Conservation (phyloP, 179 eudicot species). For the Beta macrorhiza region DNA sequence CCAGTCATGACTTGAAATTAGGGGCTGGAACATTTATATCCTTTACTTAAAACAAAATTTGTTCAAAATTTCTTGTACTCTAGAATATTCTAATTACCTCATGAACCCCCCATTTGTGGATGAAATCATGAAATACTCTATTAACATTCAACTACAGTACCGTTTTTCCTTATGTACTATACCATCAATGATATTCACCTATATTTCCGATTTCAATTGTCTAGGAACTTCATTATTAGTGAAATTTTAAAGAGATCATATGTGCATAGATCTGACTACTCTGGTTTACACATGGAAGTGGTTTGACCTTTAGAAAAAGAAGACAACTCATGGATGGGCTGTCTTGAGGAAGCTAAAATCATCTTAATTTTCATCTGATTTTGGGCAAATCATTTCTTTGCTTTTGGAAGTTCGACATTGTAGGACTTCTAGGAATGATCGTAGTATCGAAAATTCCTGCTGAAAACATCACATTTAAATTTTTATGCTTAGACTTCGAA, state of each 20-base stretch:
- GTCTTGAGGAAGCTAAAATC: not conserved
- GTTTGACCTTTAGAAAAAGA: not conserved
- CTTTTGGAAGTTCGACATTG: not conserved
- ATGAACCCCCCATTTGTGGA: not conserved
- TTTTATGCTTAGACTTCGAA: not conserved
- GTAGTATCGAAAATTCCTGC: not conserved
- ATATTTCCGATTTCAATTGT: not conserved
- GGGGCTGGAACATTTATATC: not conserved
- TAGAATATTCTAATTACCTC: not conserved
- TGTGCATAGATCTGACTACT: not conserved
- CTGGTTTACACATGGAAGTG: not conserved
- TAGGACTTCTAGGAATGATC: not conserved
- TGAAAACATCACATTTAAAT: not conserved
- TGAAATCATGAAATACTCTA: not conserved
- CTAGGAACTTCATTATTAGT: not conserved
- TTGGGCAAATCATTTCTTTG: not conserved
- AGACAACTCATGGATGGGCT: not conserved
- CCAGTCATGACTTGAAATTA: not conserved
- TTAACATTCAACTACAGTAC: not conserved
- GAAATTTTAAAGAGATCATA: not conserved
- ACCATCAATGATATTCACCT: not conserved
- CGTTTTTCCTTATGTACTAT: not conserved
- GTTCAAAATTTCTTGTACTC: not conserved
- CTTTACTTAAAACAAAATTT: not conserved
- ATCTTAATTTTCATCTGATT: not conserved